These are phyloP conservation scores for Phalaenopsis hybrid DNA, from an alignment of 116 monocot genomes.

Conservation along the genomic window DNA sequence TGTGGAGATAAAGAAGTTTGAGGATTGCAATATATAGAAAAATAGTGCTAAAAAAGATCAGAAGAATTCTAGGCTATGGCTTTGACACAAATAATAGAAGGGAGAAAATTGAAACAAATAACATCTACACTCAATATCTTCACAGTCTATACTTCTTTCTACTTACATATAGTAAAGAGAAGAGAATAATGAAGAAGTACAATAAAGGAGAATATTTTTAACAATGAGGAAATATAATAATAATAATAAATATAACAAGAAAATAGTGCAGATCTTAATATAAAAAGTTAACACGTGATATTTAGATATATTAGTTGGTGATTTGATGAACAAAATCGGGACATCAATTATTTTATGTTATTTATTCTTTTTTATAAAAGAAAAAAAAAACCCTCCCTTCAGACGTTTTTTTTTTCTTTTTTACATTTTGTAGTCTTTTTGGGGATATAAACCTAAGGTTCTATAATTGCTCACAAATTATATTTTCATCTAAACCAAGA, in stretches of 20 bases:
- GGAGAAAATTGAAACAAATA: not conserved
- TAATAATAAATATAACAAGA: not conserved
- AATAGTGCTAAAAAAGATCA: no score
- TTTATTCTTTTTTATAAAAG: not conserved
- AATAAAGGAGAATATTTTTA: not conserved
- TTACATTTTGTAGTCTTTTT: not conserved
- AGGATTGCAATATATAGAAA: not conserved
- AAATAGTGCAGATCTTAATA: not conserved
- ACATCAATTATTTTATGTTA: not conserved
- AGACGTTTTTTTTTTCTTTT: not conserved
- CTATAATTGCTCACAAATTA: not conserved
- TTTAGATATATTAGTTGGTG: not conserved
- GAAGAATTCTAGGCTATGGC: not conserved
- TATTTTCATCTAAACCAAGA: not conserved
- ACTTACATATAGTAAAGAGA: not conserved
- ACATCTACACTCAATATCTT: not conserved
- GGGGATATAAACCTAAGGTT: not conserved
- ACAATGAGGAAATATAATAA: not conserved
- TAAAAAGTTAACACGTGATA: no score
- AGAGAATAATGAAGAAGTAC: not conserved
- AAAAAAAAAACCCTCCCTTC: not conserved
- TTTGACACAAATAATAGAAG: not conserved
- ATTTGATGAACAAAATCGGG: not conserved
- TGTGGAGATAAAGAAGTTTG: not conserved
- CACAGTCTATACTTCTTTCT: not conserved